A percentile compares a stretch with the other conserved stretches of the same genome.
Conservation (phyloP, 2,329 filamentous ascomycete genomes). For the Triangularia setosa region DNA sequence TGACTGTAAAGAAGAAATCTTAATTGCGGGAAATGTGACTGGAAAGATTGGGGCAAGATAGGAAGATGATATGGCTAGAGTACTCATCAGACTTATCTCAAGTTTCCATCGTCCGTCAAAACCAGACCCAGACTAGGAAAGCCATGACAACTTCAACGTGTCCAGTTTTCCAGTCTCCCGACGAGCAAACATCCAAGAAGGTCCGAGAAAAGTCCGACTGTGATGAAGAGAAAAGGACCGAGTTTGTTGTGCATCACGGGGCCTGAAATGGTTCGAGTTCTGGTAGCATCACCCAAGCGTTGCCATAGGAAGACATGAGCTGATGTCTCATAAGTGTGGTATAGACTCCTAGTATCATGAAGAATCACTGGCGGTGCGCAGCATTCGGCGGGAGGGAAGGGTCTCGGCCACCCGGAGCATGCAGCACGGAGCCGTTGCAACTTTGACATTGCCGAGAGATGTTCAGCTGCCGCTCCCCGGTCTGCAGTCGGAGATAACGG, state of each 20-base stretch:
- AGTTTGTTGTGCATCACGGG: background rate
- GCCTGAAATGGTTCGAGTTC: background rate
- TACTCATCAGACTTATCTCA: background rate
- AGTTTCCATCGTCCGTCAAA: background rate
- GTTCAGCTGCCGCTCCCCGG: too few relatives aligned
- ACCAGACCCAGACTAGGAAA: background rate
- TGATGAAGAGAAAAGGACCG: background rate
- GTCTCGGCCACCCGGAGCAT: conserved; percentile 16
- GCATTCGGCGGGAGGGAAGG: conserved; percentile 18
- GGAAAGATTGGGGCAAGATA: background rate
- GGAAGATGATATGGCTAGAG: background rate
- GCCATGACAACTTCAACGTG: background rate
- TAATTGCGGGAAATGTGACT: background rate
- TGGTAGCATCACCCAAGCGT: background rate
- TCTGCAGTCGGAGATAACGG: background rate
- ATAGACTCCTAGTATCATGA: background rate
- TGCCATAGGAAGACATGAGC: background rate
- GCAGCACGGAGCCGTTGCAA: conserved; percentile 1
- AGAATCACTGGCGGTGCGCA: background rate
- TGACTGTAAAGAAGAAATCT: background rate
- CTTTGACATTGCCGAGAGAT: background rate
- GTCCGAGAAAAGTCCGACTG: background rate
- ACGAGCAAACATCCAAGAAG: background rate
- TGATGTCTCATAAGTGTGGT: background rate
- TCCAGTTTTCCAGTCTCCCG: background rate